These are phyloP conservation scores for Metrosideros polymorpha DNA, from an alignment of 441 rosid species.

Conservation along the genomic window DNA sequence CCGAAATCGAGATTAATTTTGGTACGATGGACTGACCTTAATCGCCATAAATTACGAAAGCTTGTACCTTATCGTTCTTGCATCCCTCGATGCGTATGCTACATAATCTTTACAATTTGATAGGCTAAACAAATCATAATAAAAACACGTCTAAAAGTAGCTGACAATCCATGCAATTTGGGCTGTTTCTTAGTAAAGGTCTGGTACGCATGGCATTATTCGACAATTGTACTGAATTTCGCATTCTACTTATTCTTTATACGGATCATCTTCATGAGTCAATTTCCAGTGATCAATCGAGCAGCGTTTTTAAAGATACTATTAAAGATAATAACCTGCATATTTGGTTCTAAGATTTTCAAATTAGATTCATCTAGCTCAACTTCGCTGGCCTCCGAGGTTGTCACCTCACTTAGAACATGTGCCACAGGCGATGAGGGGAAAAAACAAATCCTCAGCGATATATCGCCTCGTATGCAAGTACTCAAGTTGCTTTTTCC, in stretches of 20 bases:
- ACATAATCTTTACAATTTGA: background rate
- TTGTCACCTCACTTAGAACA: background rate
- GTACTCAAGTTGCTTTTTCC: background rate
- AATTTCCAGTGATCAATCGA: background rate
- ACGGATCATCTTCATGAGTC: background rate
- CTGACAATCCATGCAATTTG: background rate
- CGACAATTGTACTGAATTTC: background rate
- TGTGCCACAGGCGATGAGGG: background rate
- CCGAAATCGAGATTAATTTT: background rate
- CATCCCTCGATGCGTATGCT: background rate
- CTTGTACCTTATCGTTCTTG: background rate
- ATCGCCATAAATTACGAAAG: background rate
- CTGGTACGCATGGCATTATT: background rate
- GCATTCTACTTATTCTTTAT: background rate
- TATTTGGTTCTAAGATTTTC: background rate
- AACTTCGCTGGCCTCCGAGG: background rate
- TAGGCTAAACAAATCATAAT: background rate
- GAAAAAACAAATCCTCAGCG: background rate
- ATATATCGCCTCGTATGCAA: background rate
- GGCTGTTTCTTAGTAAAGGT: background rate
- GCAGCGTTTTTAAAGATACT: background rate
- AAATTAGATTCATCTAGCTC: background rate
- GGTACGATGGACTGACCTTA: rapidly evolving
- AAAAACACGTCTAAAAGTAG: background rate
- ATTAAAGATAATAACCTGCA: background rate